These are phyloP conservation scores for Cajanus cajan DNA, from an alignment of 306 rosid species.

Conservation along the genomic window DNA sequence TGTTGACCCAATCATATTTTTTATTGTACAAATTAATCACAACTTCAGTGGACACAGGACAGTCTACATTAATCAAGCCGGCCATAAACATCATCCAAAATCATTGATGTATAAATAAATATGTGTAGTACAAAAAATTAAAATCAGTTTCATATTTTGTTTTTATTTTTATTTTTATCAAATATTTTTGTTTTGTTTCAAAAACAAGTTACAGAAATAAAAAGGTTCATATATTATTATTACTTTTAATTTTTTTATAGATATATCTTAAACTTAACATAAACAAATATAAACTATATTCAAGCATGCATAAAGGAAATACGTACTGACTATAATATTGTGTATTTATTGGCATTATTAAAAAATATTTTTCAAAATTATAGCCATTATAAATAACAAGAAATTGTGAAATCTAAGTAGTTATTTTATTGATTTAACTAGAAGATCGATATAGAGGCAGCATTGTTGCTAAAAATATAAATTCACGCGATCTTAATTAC, in stretches of 20 bases:
- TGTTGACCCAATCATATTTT: constrained; percentile 53
- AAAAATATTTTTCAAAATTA: background rate
- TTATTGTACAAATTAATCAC: constrained; percentile 30
- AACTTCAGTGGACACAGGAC: constrained; percentile 31
- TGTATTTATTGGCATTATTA: background rate
- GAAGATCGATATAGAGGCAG: background rate
- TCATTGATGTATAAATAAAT: background rate
- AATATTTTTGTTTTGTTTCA: background rate
- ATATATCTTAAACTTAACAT: background rate
- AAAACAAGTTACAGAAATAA: background rate
- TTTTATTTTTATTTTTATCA: background rate
- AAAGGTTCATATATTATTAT: background rate
- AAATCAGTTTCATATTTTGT: background rate
- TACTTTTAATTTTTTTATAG: background rate
- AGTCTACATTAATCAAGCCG: constrained; percentile 50
- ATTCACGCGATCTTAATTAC: background rate
- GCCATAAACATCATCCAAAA: constrained; percentile 28
- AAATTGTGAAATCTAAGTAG: background rate
- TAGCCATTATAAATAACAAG: background rate
- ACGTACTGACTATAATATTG: background rate
- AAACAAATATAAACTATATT: background rate
- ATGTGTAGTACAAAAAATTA: background rate
- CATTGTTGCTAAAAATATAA: background rate
- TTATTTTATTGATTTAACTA: background rate
- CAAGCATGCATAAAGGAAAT: background rate